Evolutionary conservation across 2,329 filamentous ascomycete genomes (phyloP).

Genomic region (Alternaria sp.): DNA sequence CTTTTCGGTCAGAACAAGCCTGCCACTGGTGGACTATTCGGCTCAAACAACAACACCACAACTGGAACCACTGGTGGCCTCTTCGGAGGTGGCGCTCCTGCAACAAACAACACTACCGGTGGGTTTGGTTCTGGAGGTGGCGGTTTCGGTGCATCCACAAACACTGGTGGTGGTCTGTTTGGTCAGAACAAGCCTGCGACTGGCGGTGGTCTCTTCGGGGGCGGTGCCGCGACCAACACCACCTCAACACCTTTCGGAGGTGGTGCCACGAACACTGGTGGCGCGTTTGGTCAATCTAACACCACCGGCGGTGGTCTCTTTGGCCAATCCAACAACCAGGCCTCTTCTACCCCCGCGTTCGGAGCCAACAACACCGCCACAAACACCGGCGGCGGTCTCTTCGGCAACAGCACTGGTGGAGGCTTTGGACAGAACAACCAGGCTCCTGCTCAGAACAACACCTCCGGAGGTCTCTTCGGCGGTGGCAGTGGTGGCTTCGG

Average conservation of each 20-base stretch:
- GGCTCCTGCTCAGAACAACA: conserved; percentile 28
- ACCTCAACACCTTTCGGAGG: conserved; percentile 36
- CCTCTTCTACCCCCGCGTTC: conserved; percentile 35
- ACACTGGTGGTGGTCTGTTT: conserved; percentile 55
- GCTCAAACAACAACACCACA: conserved; percentile 41
- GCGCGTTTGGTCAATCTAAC: conserved; percentile 35
- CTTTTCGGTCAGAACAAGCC: conserved; percentile 46
- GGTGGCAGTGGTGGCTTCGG: conserved; percentile 46
- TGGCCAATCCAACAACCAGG: conserved; percentile 36
- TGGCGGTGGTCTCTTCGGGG: conserved; percentile 44
- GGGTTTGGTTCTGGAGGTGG: conserved; percentile 38
- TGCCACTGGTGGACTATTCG: conserved; percentile 47
- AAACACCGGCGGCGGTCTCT: conserved; percentile 36
- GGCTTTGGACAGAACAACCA: conserved; percentile 44
- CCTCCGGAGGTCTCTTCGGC: conserved; percentile 52
- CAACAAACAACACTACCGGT: conserved; percentile 30
- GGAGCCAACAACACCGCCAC: conserved; percentile 34
- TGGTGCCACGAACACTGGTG: conserved; percentile 29
- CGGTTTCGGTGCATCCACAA: conserved; percentile 41
- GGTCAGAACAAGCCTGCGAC: conserved; percentile 50
- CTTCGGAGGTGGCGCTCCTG: conserved; percentile 42
- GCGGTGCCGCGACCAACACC: conserved; percentile 33
- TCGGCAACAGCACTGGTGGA: conserved; percentile 32
- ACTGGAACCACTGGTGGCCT: conserved; percentile 39
- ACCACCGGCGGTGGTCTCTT: conserved; percentile 46